Evolutionary conservation across 2,329 filamentous ascomycete species (phyloP).

Genomic region (Coniochaeta sp.): DNA sequence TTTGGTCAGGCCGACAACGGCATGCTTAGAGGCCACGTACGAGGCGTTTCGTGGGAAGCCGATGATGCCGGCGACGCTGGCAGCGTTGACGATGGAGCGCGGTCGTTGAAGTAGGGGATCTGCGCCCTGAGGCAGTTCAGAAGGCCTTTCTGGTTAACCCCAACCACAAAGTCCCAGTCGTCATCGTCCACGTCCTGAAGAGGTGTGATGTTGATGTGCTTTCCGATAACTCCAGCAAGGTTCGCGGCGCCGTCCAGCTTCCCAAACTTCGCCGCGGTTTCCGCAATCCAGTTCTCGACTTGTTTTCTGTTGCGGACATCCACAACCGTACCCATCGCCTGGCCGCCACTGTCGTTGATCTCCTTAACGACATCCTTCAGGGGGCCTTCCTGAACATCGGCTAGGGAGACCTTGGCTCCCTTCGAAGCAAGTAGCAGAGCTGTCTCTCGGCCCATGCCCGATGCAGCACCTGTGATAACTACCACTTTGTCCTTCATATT

Average conservation of each 20-base stretch:
- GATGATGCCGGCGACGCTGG: slow-evolving; percentile 21
- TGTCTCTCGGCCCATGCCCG: slow-evolving; percentile 40
- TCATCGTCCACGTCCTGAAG: slow-evolving; percentile 10
- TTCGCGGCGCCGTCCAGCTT: slow-evolving; percentile 22
- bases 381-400: slow-evolving; percentile 30
- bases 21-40: slow-evolving; percentile 14
- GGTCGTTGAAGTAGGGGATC: slow-evolving; percentile 21
- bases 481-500: slow-evolving; percentile 28
- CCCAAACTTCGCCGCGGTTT: slow-evolving; percentile 16
- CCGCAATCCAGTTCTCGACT: slow-evolving; percentile 20
- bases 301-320: slow-evolving; percentile 17
- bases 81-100: slow-evolving; percentile 35
- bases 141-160: slow-evolving; percentile 11
- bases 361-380: slow-evolving; percentile 17
- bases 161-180: slow-evolving; percentile 12
- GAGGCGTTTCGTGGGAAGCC: slow-evolving; percentile 20
- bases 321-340: slow-evolving; percentile 10
- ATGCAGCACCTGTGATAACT: slow-evolving; percentile 37
- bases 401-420: slow-evolving; percentile 36
- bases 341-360: slow-evolving; percentile 3
- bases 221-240: slow-evolving; percentile 20
- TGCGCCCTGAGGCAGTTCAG: slow-evolving; percentile 10
- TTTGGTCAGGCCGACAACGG: slow-evolving; percentile 12
- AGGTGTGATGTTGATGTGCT: slow-evolving; percentile 7
- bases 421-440: slow-evolving; percentile 31